Evolutionary conservation across 257 asterid genomes (phyloP).

Genomic region (Datura wrightii): DNA sequence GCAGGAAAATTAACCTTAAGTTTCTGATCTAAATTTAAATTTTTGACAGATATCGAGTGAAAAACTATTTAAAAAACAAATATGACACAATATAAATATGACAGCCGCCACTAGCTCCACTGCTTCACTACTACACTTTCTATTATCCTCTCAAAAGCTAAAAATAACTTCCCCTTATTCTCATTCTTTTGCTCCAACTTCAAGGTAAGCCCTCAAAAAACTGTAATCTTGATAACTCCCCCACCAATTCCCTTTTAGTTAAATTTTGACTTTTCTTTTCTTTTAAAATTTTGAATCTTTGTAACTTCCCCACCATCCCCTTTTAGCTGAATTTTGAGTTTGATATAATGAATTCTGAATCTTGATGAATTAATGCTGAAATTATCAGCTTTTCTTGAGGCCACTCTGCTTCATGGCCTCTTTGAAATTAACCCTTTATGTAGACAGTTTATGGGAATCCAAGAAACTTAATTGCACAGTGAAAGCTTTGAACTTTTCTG

Average conservation of each 20-base stretch:
- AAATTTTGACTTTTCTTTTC: not conserved
- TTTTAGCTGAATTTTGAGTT: conserved; percentile 8
- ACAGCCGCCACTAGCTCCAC: conserved; percentile 34
- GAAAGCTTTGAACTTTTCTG: conserved; percentile 44
- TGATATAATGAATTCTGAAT: not conserved
- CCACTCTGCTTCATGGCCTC: conserved; percentile 58
- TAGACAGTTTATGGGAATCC: conserved; percentile 58
- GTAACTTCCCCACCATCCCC: not conserved
- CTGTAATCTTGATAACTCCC: conserved; percentile 2
- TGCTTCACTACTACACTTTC: conserved; percentile 26
- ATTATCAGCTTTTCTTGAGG: conserved; percentile 18
- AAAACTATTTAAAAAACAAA: no score
- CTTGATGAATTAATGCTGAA: conserved; percentile 28
- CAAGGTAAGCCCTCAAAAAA: not conserved
- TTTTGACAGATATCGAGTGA: no score
- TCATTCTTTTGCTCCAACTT: not conserved
- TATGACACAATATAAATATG: no score
- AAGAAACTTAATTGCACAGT: conserved; percentile 27
- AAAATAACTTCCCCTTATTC: no score
- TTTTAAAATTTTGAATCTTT: not conserved
- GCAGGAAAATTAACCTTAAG: no score
- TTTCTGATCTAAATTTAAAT: no score
- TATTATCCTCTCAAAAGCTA: not conserved
- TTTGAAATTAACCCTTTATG: conserved; percentile 54
- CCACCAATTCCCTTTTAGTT: not conserved